Evolutionary conservation across 305 asterid genomes (phyloP).

Genomic region (Fraxinus angustifolia): DNA sequence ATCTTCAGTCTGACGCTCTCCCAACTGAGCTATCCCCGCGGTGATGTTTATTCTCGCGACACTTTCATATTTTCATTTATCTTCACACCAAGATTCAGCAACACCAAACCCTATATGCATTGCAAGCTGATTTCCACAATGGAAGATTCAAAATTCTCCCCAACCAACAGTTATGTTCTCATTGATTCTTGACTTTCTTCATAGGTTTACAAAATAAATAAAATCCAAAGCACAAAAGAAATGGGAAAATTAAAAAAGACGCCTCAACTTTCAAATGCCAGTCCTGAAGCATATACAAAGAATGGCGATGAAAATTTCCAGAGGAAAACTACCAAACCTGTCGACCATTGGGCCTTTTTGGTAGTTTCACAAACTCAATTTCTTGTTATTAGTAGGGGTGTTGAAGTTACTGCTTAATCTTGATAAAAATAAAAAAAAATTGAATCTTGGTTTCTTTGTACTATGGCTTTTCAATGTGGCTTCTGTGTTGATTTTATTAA

Average conservation of each 20-base stretch:
- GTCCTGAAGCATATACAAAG: neutral
- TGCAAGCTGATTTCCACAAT: neutral
- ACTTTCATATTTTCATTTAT: neutral
- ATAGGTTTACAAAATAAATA: neutral
- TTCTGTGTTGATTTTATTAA: neutral
- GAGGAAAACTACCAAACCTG: conserved; percentile 18
- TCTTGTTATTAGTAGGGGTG: neutral
- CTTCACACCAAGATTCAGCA: neutral
- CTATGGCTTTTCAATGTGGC: neutral
- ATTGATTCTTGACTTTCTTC: conserved; percentile 6
- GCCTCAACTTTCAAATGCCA: neutral
- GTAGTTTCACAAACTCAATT: conserved; percentile 20
- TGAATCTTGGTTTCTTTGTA: neutral
- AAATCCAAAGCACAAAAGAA: neutral
- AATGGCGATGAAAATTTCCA: conserved; percentile 8
- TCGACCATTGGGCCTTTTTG: conserved; percentile 39
- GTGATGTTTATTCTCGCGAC: neutral
- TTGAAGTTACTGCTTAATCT: neutral
- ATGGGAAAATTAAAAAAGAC: conserved; percentile 22
- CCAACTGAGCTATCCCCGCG: conserved; percentile 97
- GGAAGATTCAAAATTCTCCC: neutral
- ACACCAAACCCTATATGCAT: neutral
- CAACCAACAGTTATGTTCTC: neutral
- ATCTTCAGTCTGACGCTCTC: conserved; percentile 98
- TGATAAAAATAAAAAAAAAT: too few species aligned